Evolutionary conservation across 805 yeast species (phyloP).

Genomic region (Cyberlindnera veronae): DNA sequence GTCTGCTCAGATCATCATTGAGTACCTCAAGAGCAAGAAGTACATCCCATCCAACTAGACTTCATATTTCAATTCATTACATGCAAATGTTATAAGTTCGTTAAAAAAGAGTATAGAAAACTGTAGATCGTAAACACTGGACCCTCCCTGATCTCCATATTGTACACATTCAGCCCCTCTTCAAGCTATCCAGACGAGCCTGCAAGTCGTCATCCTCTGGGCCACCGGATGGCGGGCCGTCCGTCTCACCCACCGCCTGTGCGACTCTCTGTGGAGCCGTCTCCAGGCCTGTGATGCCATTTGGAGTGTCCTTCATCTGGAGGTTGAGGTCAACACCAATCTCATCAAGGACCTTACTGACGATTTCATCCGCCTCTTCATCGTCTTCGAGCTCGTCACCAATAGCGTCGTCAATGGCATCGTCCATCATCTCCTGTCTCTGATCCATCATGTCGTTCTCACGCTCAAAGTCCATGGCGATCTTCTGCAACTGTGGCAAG

Average conservation of each 20-base stretch:
- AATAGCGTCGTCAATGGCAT: conserved; percentile 95
- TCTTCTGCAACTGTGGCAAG: conserved; percentile 79
- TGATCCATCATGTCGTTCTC: conserved; percentile 98
- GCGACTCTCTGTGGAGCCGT: conserved; percentile 38
- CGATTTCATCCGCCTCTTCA: conserved; percentile 88
- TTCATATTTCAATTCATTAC: no score
- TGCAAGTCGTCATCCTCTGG: conserved; percentile 69
- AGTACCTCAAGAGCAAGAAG: conserved; percentile 56
- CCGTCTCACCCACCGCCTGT: conserved; percentile 49
- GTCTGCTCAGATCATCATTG: conserved; percentile 68
- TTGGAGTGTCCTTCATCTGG: conserved; percentile 45
- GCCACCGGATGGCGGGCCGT: conserved; percentile 28
- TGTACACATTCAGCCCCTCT: conserved; percentile 37
- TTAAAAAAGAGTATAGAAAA: no score
- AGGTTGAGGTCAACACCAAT: conserved; percentile 81
- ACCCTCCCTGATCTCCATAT: neutral
- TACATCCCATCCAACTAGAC: conserved; percentile 16
- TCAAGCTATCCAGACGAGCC: conserved; percentile 80
- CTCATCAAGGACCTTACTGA: conserved; percentile 89
- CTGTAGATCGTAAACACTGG: no score
- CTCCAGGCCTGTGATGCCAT: conserved; percentile 28
- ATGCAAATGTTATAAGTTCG: no score
- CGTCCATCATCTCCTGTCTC: conserved; percentile 98
- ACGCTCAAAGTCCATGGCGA: conserved; percentile 92
- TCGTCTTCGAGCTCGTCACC: conserved; percentile 85